Base-by-base conservation (phyloP, 2,329 filamentous ascomycete genomes). In the Aspergillus sp. region DNA sequence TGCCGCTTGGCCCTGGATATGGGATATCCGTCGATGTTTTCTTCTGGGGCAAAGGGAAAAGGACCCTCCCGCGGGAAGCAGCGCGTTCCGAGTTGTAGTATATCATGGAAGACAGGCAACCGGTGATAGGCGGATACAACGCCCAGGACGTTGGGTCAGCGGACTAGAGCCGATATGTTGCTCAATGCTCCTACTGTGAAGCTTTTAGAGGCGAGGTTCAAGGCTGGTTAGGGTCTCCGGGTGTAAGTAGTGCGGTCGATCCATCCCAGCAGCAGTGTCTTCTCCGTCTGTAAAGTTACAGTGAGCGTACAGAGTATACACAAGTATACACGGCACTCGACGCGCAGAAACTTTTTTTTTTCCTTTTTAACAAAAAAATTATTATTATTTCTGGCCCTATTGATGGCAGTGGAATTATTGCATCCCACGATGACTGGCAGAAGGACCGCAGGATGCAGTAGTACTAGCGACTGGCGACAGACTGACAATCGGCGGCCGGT, bases 351-450 rank as follows among this genome's bases (percentile, higher is more conserved):
- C 19, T 19, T 19, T 19, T 19, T 19, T 32, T 45, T 45, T 45
- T 44, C 46, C 33, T 38, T 29, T 41, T 39, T 12, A 34, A 34
- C 12, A 8, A n/a, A 34, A 19, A 34, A 19, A 34, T 9, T 9
- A 34, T 13, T 19, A 19, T 34, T 19, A 34, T 34, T 19, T 19
- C 19, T 51, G 51, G 53, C 44, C 53, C 47, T 48, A 54, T 53
- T 51, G 44, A 51, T 38, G 49, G 54, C 53, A 54, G 49, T 46
- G 44, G 46, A 45, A 50, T 48, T 46, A 48, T 19, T 19, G 19
- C 40, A 48, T 40, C 44, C 46, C 41, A 40, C 42, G 35, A 56
- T 55, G 49, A 55, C 49, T 54, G 53, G 52, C 51, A 54, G 52
- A 48, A 47, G 42, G 19, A 19, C 19, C 19, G 19, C 19, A 19